A percentile compares a stretch with the other conserved stretches of the same genome.
These are phyloP conservation scores for Neopestalotiopsis sp. DNA, from an alignment of 2,329 filamentous ascomycete genomes.

Conservation along the genomic window DNA sequence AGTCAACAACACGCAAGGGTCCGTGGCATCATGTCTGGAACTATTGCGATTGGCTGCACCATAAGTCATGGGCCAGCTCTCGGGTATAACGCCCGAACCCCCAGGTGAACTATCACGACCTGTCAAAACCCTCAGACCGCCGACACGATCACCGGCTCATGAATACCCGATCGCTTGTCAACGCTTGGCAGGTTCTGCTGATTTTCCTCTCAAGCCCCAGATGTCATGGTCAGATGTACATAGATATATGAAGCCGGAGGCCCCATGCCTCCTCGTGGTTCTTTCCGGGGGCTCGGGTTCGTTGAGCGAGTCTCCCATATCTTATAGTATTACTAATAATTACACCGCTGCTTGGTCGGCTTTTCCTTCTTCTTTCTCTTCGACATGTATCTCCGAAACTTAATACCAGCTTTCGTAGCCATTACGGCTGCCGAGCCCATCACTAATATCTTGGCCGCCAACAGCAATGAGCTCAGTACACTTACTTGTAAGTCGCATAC, in stretches of 20 bases:
- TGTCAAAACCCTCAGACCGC: slow-evolving; percentile 3
- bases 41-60: slow-evolving; percentile 13
- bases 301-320: slow-evolving; percentile 6
- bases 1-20: neutral
- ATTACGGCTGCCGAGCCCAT: slow-evolving; percentile 17
- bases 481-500: slow-evolving; percentile 17
- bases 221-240: neutral
- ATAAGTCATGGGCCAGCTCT: neutral
- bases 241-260: neutral
- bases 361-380: slow-evolving; percentile 12
- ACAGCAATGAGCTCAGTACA: slow-evolving; percentile 20
- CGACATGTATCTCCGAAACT: slow-evolving; percentile 18
- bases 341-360: neutral
- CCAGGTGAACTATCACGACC: neutral
- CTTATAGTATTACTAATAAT: slow-evolving; percentile 6
- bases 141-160: neutral
- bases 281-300: neutral
- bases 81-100: neutral
- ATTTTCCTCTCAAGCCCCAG: neutral
- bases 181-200: slow-evolving; percentile 3
- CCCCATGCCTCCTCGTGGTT: neutral
- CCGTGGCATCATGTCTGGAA: neutral
- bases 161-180: neutral
- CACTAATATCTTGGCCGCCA: slow-evolving; percentile 18
- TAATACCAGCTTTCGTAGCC: slow-evolving; percentile 16